phyloP scores from a whole-genome alignment of 306 rosid genomes.

The Purshia tridentata region DNA sequence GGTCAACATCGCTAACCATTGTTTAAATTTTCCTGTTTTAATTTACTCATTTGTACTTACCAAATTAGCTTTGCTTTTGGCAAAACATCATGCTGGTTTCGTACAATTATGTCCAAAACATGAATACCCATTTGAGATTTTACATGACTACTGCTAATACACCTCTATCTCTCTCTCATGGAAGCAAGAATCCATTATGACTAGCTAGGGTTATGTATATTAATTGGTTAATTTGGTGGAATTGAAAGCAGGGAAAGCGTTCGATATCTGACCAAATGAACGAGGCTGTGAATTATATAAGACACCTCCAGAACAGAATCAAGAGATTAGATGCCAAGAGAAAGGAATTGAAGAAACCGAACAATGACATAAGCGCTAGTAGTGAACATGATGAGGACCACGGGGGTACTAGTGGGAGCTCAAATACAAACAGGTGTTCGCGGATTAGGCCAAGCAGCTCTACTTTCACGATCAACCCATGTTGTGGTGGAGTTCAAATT shows the following conservation, averaged over 20 bases:
- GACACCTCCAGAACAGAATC: constrained; percentile 42
- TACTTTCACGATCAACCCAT: constrained; percentile 33
- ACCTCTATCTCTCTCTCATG: too few relatives aligned
- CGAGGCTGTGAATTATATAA: constrained; percentile 60
- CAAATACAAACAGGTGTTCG: neutral
- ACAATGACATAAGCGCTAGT: neutral
- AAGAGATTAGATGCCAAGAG: constrained; percentile 43
- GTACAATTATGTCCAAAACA: neutral
- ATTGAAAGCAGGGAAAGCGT: constrained; percentile 59
- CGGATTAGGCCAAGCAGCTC: neutral
- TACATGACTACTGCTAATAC: too few relatives aligned
- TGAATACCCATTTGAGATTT: neutral
- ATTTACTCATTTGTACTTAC: neutral
- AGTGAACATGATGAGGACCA: neutral
- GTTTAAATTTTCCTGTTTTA: neutral
- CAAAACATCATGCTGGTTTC: neutral
- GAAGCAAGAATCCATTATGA: too few relatives aligned
- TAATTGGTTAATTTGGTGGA: constrained; percentile 2
- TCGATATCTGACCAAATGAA: constrained; percentile 64
- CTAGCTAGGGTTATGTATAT: constrained; percentile 18
- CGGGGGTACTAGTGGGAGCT: neutral
- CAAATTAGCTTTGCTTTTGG: neutral
- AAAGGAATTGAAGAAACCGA: constrained; percentile 44
- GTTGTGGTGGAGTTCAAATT: constrained; percentile 42
- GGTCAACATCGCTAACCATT: constrained; percentile 13